phyloP scores from a whole-genome alignment of 768 basidiomycete species.

The Nidula microcarpa region DNA sequence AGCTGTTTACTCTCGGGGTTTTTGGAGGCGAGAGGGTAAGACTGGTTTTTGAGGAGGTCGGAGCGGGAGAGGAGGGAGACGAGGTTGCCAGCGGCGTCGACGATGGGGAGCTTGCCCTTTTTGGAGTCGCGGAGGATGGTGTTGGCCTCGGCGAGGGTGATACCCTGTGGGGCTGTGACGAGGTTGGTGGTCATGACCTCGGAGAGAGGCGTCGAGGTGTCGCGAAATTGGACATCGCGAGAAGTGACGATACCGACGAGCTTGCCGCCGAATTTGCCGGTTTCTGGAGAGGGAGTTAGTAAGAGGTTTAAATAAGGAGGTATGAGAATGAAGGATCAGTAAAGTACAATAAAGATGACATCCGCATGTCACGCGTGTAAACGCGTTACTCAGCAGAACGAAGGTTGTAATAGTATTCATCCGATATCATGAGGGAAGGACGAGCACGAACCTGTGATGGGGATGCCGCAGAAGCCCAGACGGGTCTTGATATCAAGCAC shows the following conservation, averaged over 20 bases:
- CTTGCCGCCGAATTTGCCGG: slow-evolving; percentile 83
- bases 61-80: slow-evolving; percentile 89
- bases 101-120: slow-evolving; percentile 91
- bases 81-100: slow-evolving; percentile 49
- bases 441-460: slow-evolving; percentile 82
- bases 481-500: slow-evolving; percentile 90
- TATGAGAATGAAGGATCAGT: slow-evolving; percentile 30
- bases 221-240: slow-evolving; percentile 93
- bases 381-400: slow-evolving; percentile 86
- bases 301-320: slow-evolving; percentile 1
- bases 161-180: slow-evolving; percentile 83
- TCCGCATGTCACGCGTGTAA: slow-evolving; percentile 73
- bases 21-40: slow-evolving; percentile 93
- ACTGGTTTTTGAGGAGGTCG: slow-evolving; percentile 96
- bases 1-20: slow-evolving; percentile 90
- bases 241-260: slow-evolving; percentile 96
- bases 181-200: slow-evolving; percentile 89
- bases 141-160: slow-evolving; percentile 91
- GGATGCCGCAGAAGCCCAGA: slow-evolving; percentile 94
- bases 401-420: slow-evolving; percentile 71
- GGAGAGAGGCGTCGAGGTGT: slow-evolving; percentile 57
- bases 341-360: slow-evolving; percentile 20
- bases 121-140: slow-evolving; percentile 92
- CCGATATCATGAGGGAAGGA: slow-evolving; percentile 14
- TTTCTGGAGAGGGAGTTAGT: slow-evolving; percentile 47